Percentiles rank a stretch among this genome's conserved stretches.
phyloP scores from a whole-genome alignment of 768 basidiomycete genomes.

The Dioszegia hungarica region DNA sequence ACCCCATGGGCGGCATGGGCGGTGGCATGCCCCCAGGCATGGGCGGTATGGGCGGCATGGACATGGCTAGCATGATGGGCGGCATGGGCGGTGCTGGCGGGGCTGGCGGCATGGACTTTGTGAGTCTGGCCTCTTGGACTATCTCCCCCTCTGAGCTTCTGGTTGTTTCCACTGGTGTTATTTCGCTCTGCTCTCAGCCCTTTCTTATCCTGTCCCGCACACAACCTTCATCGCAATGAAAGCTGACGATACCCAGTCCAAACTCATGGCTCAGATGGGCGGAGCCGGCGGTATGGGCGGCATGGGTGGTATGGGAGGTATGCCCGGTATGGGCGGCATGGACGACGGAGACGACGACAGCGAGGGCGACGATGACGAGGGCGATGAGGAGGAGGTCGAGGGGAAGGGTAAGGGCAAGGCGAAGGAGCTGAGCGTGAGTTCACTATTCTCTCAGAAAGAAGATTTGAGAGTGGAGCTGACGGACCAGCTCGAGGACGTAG shows the following conservation, averaged over 20 bases:
- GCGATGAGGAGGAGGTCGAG: conserved; percentile 34
- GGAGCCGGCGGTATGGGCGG: conserved; percentile 41
- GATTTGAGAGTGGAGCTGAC: neutral
- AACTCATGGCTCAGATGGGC: conserved; percentile 13
- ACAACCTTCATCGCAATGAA: no score
- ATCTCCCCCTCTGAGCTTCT: no score
- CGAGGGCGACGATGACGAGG: conserved; percentile 33
- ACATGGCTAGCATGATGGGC: conserved; percentile 9
- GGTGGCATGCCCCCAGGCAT: no score
- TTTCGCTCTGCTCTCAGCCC: no score
- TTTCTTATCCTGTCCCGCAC: no score
- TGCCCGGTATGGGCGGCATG: conserved; percentile 33
- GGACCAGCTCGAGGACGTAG: conserved; percentile 24
- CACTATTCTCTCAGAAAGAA: neutral
- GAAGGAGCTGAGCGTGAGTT: conserved; percentile 3
- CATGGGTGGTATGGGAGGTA: conserved; percentile 35
- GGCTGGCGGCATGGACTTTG: conserved; percentile 43
- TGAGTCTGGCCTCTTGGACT: no score
- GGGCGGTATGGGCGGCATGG: no score
- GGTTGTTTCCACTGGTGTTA: no score
- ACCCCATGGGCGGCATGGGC: conserved; percentile 28
- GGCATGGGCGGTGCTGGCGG: conserved; percentile 15
- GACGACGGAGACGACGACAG: conserved; percentile 35
- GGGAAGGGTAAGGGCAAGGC: conserved; percentile 36
- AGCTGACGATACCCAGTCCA: no score